Base-by-base conservation (phyloP, 2,329 filamentous ascomycete genomes). In the Achaetomium macrosporum region DNA sequence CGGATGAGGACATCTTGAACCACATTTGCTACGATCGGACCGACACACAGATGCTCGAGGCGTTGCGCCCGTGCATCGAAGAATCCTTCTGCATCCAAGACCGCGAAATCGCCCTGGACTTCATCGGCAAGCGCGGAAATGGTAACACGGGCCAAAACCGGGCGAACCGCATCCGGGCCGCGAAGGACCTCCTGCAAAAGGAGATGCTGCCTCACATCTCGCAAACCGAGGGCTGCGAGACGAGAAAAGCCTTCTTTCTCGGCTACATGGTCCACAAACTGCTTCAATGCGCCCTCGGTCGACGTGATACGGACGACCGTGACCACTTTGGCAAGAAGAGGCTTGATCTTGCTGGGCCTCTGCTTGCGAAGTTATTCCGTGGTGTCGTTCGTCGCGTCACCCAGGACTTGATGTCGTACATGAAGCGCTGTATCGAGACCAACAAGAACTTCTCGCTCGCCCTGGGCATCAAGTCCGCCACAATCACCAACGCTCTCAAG, bases 261-360 rank as follows among this genome's bases (percentile, higher is more conserved):
- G 93, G 95, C 19, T 99, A 99, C 72, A 99, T 99, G 92, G 89
- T 97, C 43, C 92, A 99, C 71, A 88, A 93, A 67, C 80, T 99
- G 63, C 78, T 97, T 20, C 92, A 96, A 70, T 96, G 91, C 67
- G 89, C 91, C 50, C 79, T 99, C 44, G 95, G 93, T 47, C 86
- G 93, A 57, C 87, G 90, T 57, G 93, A 97, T 67, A 90, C 90
- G 25, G 93, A 99, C 65, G 93, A 99, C 66, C 88, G 93, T 75
- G 93, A 99, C 76, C 95, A 99, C 70, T 96, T 99, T 66, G 93
- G 93, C 65, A 97, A 97, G 80, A 99, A 99, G 79, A 87, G 93
- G 61, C 78, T 99, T 53, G 93, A 99, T 75, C 79, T 99, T 64
- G 92, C 93, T 52, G 93, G 93, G 59, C 92, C 93, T 31, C 77